These are phyloP conservation scores for Aspergillus leporis DNA, from an alignment of 495 filamentous ascomycete genomes.

Conservation along the genomic window DNA sequence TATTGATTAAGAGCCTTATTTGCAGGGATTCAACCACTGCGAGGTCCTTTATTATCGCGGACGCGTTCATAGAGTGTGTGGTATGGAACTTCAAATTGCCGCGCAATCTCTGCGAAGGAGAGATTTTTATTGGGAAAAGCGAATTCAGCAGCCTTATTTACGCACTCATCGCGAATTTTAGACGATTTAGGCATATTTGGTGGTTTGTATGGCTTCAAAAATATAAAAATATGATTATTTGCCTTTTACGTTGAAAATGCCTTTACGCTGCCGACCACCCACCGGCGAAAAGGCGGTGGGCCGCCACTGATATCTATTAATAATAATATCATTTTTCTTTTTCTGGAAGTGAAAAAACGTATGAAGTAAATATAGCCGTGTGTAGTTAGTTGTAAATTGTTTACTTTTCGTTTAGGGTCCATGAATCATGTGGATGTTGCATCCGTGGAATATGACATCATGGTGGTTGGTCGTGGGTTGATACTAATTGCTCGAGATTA, in stretches of 20 bases:
- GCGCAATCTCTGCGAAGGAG: neutral
- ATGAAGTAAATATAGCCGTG: too few species aligned
- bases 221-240: neutral
- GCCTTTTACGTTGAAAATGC: conserved; percentile 5
- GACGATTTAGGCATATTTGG: conserved; percentile 1
- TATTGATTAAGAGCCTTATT: conserved; percentile 6
- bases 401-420: too few species aligned
- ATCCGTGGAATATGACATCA: too few species aligned
- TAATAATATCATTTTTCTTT: too few species aligned
- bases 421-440: too few species aligned
- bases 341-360: too few species aligned
- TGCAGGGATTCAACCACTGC: neutral
- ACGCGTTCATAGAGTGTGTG: neutral
- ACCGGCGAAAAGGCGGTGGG: neutral
- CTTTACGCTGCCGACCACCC: conserved; percentile 6
- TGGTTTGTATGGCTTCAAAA: conserved; percentile 6
- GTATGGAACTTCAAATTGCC: conserved; percentile 1
- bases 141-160: neutral
- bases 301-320: neutral
- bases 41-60: neutral
- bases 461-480: too few species aligned
- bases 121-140: neutral
- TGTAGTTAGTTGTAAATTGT: too few species aligned
- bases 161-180: neutral
- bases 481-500: too few species aligned